Evolutionary conservation across 352 stramenopile species (phyloP).

Genomic region (Phytophthora nicotianae): DNA sequence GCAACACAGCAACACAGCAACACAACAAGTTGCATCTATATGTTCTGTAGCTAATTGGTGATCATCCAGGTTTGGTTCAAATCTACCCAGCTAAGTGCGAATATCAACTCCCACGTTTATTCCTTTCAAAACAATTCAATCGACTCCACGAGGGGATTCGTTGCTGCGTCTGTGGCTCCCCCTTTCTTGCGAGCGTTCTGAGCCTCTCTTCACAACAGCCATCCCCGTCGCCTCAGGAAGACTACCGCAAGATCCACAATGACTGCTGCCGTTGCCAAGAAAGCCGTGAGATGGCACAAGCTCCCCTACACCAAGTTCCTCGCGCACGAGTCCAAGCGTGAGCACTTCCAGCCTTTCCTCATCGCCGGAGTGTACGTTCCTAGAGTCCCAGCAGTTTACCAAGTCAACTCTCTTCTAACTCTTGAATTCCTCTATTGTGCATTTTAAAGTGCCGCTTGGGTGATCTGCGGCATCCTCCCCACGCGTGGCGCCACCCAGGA

Average conservation of each 20-base stretch:
- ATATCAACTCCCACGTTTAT: background rate
- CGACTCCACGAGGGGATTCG: slow-evolving; percentile 7
- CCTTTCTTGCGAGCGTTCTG: slow-evolving; percentile 23
- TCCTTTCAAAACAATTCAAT: slow-evolving; percentile 1
- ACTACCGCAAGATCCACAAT: slow-evolving; percentile 37
- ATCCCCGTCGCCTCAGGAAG: slow-evolving; percentile 22
- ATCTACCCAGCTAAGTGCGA: slow-evolving; percentile 12
- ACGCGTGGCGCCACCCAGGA: slow-evolving; percentile 81
- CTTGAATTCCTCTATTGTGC: background rate
- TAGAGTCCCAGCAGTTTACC: too few species aligned
- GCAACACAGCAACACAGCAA: too few species aligned
- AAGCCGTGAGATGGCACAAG: slow-evolving; percentile 86
- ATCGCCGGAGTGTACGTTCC: slow-evolving; percentile 70
- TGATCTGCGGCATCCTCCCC: slow-evolving; percentile 85
- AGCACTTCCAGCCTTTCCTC: slow-evolving; percentile 87
- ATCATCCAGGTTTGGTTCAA: background rate
- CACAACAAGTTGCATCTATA: too few species aligned
- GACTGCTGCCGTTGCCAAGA: slow-evolving; percentile 49
- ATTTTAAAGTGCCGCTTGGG: slow-evolving; percentile 64
- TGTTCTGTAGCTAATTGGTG: too few species aligned
- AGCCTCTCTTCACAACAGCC: slow-evolving; percentile 29
- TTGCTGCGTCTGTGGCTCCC: slow-evolving; percentile 15
- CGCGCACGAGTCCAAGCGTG: slow-evolving; percentile 73
- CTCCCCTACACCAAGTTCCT: slow-evolving; percentile 81
- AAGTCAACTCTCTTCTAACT: too few species aligned